These are phyloP conservation scores for Ganoderma lucidum DNA, from an alignment of 1,284 basidiomycete genomes.

Conservation along the genomic window DNA sequence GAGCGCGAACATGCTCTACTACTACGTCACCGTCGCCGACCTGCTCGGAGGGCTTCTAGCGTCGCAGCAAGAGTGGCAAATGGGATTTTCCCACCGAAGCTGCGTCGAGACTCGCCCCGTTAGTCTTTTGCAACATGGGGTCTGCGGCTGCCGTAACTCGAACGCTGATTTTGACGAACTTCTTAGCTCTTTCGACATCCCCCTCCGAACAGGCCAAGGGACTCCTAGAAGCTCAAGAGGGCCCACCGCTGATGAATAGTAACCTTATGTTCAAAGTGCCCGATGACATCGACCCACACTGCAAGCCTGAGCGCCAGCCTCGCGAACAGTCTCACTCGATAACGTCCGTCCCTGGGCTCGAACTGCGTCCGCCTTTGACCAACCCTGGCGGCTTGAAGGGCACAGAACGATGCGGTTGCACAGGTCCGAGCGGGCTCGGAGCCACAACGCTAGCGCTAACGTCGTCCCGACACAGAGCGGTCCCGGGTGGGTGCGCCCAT, in stretches of 20 bases:
- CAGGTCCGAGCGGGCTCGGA: constrained; percentile 1
- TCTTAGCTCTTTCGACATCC: background rate
- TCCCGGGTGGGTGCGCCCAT: background rate
- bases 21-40: constrained; percentile 7
- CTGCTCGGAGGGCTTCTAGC: constrained; percentile 7
- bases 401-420: background rate
- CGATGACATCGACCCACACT: background rate
- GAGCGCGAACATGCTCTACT: background rate
- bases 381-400: background rate
- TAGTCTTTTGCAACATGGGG: background rate
- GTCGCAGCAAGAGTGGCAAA: background rate
- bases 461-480: background rate
- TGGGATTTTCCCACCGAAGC: constrained; percentile 3
- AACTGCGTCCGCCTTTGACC: background rate
- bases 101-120: background rate
- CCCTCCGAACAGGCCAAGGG: background rate
- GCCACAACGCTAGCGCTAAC: background rate
- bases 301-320: background rate
- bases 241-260: background rate
- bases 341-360: background rate
- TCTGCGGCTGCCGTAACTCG: background rate
- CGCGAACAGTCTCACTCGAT: background rate
- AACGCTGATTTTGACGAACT: background rate
- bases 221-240: background rate
- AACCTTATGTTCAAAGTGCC: background rate